phyloP scores from a whole-genome alignment of 2,329 filamentous ascomycete species.

The Nemania diffusa region DNA sequence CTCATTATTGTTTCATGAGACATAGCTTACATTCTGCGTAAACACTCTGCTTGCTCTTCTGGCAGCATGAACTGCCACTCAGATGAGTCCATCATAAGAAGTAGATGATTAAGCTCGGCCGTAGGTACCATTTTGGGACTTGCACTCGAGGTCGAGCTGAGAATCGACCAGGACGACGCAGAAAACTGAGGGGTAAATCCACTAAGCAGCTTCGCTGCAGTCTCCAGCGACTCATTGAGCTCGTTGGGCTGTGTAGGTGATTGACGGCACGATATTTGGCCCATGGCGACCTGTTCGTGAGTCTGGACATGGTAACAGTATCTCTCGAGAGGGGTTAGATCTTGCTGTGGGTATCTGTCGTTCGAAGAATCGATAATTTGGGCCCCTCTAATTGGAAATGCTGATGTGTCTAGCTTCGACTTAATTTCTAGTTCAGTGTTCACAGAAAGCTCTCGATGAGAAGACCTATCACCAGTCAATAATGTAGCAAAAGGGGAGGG shows the following conservation, averaged over 20 bases:
- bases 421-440: not conserved
- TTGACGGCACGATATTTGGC: slow-evolving; percentile 7
- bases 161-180: not conserved
- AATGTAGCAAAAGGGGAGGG: not conserved
- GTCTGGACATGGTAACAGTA: slow-evolving; percentile 37
- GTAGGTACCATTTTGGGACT: not conserved
- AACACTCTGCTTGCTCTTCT: slow-evolving; percentile 25
- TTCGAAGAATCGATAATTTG: not conserved
- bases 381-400: not conserved
- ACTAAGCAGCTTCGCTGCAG: not conserved
- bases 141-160: not conserved
- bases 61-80: slow-evolving; percentile 13
- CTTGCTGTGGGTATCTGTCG: not conserved
- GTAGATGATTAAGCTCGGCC: slow-evolving; percentile 10
- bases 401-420: not conserved
- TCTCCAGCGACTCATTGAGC: not conserved
- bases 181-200: not conserved
- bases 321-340: slow-evolving; percentile 36
- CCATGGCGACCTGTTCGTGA: slow-evolving; percentile 41
- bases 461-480: slow-evolving; percentile 16
- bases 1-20: not conserved
- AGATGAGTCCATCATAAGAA: not conserved
- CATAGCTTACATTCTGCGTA: slow-evolving; percentile 29
- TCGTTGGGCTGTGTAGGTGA: not conserved
- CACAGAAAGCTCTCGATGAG: not conserved